Percentiles rank a stretch among this genome's conserved stretches.
Conservation (phyloP, 2,329 filamentous ascomycete genomes). For the Hymenoscyphus infarciens region DNA sequence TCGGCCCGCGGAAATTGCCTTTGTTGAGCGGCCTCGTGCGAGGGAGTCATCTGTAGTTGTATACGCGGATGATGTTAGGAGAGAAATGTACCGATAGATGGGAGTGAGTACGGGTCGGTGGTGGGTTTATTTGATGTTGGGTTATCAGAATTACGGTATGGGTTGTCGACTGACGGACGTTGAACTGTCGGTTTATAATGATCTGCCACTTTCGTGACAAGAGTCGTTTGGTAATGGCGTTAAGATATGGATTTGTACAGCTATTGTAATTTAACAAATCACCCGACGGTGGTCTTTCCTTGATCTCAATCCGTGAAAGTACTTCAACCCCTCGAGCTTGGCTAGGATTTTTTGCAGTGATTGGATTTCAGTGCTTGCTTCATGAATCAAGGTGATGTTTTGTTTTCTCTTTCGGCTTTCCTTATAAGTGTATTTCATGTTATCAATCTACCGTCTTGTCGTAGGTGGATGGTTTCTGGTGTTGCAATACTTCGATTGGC, state of each 20-base stretch:
- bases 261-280: background rate
- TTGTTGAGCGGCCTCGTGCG: constrained; percentile 31
- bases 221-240: background rate
- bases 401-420: too few relatives aligned
- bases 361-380: background rate
- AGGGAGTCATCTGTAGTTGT: constrained; percentile 32
- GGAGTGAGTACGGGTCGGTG: background rate
- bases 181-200: background rate
- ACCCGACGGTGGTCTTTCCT: background rate
- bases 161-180: background rate
- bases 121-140: background rate
- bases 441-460: too few relatives aligned
- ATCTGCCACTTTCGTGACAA: background rate
- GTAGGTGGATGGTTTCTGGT: too few relatives aligned
- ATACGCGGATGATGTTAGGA: constrained; percentile 32
- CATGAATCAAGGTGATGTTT: background rate
- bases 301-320: background rate
- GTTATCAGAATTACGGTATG: background rate
- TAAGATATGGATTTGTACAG: background rate
- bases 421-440: too few relatives aligned
- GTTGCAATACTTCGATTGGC: too few relatives aligned
- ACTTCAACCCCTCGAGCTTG: background rate
- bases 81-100: constrained; percentile 32
- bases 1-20: constrained; percentile 27
- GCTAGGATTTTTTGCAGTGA: background rate